Conservation (phyloP, 148 eudicot species). For the Arctostaphylos glauca region DNA sequence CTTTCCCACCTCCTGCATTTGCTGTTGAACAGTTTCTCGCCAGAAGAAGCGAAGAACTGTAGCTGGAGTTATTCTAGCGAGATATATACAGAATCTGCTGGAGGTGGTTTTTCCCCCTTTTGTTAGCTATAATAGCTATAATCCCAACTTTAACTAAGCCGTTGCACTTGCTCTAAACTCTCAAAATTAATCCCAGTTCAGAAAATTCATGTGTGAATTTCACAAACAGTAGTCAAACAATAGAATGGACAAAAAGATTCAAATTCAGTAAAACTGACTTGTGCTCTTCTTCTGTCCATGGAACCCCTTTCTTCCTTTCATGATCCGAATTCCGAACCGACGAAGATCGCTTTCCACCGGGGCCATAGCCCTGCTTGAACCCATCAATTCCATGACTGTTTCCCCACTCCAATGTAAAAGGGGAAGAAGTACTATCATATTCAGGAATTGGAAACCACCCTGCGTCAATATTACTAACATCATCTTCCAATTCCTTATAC, state of each 20-base stretch:
- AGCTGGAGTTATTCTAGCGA: too few species aligned
- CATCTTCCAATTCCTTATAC: slow-evolving; percentile 70
- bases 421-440: slow-evolving; percentile 34
- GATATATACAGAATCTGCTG: too few species aligned
- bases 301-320: slow-evolving; percentile 93
- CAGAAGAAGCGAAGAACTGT: too few species aligned
- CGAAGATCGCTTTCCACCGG: slow-evolving; percentile 47
- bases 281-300: slow-evolving; percentile 97
- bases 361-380: slow-evolving; percentile 39
- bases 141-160: too few species aligned
- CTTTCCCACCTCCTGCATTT: too few species aligned
- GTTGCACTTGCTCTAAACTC: neutral
- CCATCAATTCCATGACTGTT: slow-evolving; percentile 55
- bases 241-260: neutral
- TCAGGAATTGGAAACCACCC: slow-evolving; percentile 65
- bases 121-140: too few species aligned
- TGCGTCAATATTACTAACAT: slow-evolving; percentile 79
- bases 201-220: neutral
- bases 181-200: neutral
- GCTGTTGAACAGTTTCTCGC: too few species aligned
- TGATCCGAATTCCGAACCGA: slow-evolving; percentile 53
- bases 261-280: slow-evolving; percentile 44
- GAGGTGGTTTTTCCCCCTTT: too few species aligned
- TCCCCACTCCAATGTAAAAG: slow-evolving; percentile 83
- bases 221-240: neutral